Conservation (phyloP, 768 basidiomycete genomes). For the Tulasnella sp. region DNA sequence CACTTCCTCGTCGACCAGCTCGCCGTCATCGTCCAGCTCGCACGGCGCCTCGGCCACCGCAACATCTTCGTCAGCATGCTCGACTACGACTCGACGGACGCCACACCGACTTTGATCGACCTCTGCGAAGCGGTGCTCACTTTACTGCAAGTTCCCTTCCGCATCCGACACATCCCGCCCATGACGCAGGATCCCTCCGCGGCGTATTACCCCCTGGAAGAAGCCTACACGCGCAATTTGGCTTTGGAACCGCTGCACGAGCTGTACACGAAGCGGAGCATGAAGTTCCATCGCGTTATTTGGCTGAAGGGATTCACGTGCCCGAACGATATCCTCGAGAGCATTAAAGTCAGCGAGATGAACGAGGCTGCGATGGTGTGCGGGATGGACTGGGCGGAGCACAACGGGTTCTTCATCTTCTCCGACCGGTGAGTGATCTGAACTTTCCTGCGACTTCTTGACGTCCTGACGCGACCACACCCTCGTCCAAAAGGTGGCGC, state of each 20-base stretch:
- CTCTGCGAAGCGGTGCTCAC: conserved; percentile 93
- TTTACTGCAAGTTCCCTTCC: conserved; percentile 86
- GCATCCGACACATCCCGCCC: conserved; percentile 84
- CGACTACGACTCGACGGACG: conserved; percentile 93
- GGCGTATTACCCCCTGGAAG: conserved; percentile 93
- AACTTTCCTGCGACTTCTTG: not conserved
- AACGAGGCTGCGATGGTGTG: conserved; percentile 98
- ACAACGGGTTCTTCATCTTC: conserved; percentile 95
- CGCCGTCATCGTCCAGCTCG: conserved; percentile 94
- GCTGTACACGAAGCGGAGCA: conserved; percentile 65
- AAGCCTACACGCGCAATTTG: conserved; percentile 89
- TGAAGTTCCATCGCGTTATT: conserved; percentile 85
- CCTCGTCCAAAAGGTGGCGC: conserved; percentile 64
- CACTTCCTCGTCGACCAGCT: conserved; percentile 99
- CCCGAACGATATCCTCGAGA: conserved; percentile 96
- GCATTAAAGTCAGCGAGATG: conserved; percentile 79
- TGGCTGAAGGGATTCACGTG: conserved; percentile 99
- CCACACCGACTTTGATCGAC: conserved; percentile 90
- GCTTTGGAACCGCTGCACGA: conserved; percentile 88
- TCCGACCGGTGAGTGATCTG: conserved; percentile 69
- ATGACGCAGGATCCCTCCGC: conserved; percentile 88
- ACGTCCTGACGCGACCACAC: not conserved
- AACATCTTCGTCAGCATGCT: conserved; percentile 97
- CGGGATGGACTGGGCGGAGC: conserved; percentile 99
- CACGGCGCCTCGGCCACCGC: conserved; percentile 79